Conservation (phyloP, 108 stramenopile species). For the Pseudonitzschia pungens region DNA sequence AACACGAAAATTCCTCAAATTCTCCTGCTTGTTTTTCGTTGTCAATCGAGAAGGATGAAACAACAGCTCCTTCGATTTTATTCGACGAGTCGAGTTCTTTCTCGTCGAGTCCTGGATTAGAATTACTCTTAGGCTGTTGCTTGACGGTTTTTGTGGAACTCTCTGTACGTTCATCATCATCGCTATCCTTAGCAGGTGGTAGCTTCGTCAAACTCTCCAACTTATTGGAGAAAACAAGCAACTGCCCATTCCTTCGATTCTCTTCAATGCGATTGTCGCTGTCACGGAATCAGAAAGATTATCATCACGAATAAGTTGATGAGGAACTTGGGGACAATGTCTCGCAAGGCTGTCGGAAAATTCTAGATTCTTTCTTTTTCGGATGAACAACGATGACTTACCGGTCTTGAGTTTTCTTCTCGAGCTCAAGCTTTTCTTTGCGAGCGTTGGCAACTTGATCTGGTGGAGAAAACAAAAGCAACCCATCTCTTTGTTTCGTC, state of each 20-base stretch:
- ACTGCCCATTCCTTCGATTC: constrained; percentile 35
- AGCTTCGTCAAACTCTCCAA: constrained; percentile 7
- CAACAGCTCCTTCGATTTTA: neutral
- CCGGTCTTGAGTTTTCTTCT: constrained; percentile 29
- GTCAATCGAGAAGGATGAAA: constrained; percentile 3
- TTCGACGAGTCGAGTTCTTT: neutral
- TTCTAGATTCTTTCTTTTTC: too few species aligned
- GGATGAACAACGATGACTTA: constrained; percentile 22
- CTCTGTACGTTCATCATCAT: constrained; percentile 5
- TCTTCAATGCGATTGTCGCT: constrained; percentile 25
- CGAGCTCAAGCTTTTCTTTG: constrained; percentile 30
- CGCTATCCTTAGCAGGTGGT: neutral
- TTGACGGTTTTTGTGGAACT: constrained; percentile 2
- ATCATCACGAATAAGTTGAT: neutral
- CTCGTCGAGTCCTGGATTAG: neutral
- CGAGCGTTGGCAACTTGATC: constrained; percentile 41
- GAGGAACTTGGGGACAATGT: neutral
- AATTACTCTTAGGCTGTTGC: neutral
- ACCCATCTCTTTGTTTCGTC: constrained; percentile 13
- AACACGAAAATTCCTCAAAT: constrained; percentile 3
- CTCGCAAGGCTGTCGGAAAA: too few species aligned
- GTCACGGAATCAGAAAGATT: neutral
- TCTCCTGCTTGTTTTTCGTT: neutral
- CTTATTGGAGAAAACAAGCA: constrained; percentile 37
- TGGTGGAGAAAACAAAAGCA: constrained; percentile 46